Evolutionary conservation across 495 filamentous ascomycete species (phyloP).

Genomic region (Recurvomyces mirabilis): DNA sequence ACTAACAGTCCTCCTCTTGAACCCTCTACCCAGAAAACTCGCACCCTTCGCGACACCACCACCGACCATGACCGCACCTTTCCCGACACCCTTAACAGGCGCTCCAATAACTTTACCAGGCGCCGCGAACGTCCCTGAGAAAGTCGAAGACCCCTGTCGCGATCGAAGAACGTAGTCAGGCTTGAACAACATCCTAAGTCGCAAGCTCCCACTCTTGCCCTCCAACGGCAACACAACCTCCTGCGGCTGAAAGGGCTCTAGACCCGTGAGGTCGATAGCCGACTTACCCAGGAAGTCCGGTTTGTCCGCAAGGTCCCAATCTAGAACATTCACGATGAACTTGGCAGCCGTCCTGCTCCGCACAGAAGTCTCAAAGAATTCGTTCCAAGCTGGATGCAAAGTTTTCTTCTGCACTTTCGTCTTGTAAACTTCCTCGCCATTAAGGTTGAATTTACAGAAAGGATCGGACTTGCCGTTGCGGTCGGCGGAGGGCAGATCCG

Average conservation of each 20-base stretch:
- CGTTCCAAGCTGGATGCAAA: constrained; percentile 87
- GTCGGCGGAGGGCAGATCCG: constrained; percentile 81
- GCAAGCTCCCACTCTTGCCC: constrained; percentile 77
- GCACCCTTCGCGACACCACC: constrained; percentile 73
- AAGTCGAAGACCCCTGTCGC: constrained; percentile 82
- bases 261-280: constrained; percentile 62
- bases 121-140: constrained; percentile 79
- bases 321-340: constrained; percentile 74
- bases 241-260: constrained; percentile 74
- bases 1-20: constrained; percentile 55
- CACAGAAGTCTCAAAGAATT: constrained; percentile 76
- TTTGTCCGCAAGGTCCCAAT: constrained; percentile 91
- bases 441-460: constrained; percentile 86
- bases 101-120: constrained; percentile 85
- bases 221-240: constrained; percentile 67
- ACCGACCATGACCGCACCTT: constrained; percentile 51
- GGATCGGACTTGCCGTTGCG: constrained; percentile 94
- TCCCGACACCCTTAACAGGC: constrained; percentile 79
- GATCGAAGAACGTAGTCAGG: constrained; percentile 81
- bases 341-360: constrained; percentile 74
- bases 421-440: constrained; percentile 79
- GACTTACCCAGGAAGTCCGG: constrained; percentile 73
- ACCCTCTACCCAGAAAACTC: constrained; percentile 69
- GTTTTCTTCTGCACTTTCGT: constrained; percentile 95
- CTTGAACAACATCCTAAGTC: constrained; percentile 83